Evolutionary conservation across 2,329 filamentous ascomycete genomes (phyloP).

Genomic region (Cadophora gregata): DNA sequence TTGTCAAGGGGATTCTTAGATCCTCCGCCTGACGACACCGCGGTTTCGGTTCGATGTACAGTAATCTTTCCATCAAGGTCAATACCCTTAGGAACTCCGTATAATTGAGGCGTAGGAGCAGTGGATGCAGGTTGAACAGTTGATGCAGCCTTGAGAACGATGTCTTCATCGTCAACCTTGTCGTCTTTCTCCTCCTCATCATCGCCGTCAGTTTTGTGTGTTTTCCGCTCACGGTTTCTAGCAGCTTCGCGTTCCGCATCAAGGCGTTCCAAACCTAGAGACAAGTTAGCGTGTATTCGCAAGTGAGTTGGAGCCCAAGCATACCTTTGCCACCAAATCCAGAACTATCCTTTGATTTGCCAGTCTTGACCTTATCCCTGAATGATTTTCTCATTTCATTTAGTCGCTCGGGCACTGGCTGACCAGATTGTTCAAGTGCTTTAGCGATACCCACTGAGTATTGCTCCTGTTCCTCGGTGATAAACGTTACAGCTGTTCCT

Average conservation of each 20-base stretch:
- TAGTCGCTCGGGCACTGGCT: constrained; percentile 75
- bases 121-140: constrained; percentile 65
- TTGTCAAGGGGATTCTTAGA: constrained; percentile 77
- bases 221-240: constrained; percentile 83
- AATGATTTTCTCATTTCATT: constrained; percentile 74
- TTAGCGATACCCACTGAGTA: constrained; percentile 90
- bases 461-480: constrained; percentile 90
- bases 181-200: constrained; percentile 81
- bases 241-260: constrained; percentile 91
- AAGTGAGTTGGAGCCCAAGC: not conserved
- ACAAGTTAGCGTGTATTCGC: constrained; percentile 15
- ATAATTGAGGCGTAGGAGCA: constrained; percentile 44
- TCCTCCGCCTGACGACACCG: constrained; percentile 45
- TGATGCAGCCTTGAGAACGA: constrained; percentile 71
- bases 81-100: constrained; percentile 59
- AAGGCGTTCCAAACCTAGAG: constrained; percentile 71
- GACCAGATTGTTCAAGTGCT: constrained; percentile 82
- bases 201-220: constrained; percentile 86
- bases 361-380: constrained; percentile 88
- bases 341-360: constrained; percentile 86
- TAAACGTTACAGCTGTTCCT: constrained; percentile 92
- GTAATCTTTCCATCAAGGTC: constrained; percentile 73
- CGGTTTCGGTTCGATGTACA: constrained; percentile 71
- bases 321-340: constrained; percentile 91
- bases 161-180: constrained; percentile 70